Evolutionary conservation across 2,329 filamentous ascomycete genomes (phyloP).

Genomic region (Aspergillus sp.): DNA sequence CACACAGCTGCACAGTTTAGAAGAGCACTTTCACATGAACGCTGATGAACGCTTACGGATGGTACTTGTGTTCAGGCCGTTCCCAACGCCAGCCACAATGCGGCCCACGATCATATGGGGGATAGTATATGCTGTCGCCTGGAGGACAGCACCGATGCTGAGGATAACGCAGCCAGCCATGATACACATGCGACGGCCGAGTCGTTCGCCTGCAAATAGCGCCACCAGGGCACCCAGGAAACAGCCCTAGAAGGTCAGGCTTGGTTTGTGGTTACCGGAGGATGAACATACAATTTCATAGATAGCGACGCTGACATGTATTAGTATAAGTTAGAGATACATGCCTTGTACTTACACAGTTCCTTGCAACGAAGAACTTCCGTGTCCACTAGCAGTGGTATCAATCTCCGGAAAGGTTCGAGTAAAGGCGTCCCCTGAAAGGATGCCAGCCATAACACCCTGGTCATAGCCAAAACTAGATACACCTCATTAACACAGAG

Average conservation of each 20-base stretch:
- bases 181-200: slow-evolving; percentile 50
- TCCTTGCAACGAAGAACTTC: slow-evolving; percentile 45
- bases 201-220: slow-evolving; percentile 43
- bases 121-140: slow-evolving; percentile 21
- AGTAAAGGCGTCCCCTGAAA: slow-evolving; percentile 28
- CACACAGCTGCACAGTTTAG: slow-evolving; percentile 21
- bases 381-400: slow-evolving; percentile 30
- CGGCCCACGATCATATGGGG: slow-evolving; percentile 43
- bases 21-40: background rate
- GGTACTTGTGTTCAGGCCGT: slow-evolving; percentile 44
- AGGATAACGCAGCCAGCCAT: slow-evolving; percentile 40
- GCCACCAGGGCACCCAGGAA: slow-evolving; percentile 54
- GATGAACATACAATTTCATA: slow-evolving; percentile 37
- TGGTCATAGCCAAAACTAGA: slow-evolving; percentile 36
- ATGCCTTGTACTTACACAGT: slow-evolving; percentile 31
- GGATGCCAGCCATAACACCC: slow-evolving; percentile 36
- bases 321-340: background rate
- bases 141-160: slow-evolving; percentile 27
- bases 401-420: slow-evolving; percentile 27
- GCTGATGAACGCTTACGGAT: slow-evolving; percentile 24
- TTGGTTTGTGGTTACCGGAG: background rate
- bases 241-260: slow-evolving; percentile 43
- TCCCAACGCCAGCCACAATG: slow-evolving; percentile 48
- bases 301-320: slow-evolving; percentile 37
- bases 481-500: slow-evolving; percentile 1